These are phyloP conservation scores for Kondoa malvinella DNA, from an alignment of 768 basidiomycete genomes.

Conservation along the genomic window DNA sequence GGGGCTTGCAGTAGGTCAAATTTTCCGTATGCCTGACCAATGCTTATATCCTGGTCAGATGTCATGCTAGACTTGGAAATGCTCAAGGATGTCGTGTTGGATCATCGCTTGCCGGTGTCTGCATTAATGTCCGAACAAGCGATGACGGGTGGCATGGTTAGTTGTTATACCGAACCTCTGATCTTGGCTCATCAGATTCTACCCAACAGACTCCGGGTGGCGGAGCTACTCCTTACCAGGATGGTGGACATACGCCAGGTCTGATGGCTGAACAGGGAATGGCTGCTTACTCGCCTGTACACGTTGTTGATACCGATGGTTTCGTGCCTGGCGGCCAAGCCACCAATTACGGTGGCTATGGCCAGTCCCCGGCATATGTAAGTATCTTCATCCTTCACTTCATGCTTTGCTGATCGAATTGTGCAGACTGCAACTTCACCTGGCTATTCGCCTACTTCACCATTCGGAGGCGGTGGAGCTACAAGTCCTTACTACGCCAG, in stretches of 20 bases:
- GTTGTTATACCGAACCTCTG: background rate
- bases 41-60: slow-evolving; percentile 43
- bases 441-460: slow-evolving; percentile 29
- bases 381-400: slow-evolving; percentile 14
- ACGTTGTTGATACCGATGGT: slow-evolving; percentile 62
- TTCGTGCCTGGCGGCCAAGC: slow-evolving; percentile 12
- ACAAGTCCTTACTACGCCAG: slow-evolving; percentile 47
- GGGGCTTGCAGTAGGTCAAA: slow-evolving; percentile 35
- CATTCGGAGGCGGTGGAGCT: slow-evolving; percentile 14
- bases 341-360: slow-evolving; percentile 21
- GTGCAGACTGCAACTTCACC: slow-evolving; percentile 71
- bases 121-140: slow-evolving; percentile 49
- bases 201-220: slow-evolving; percentile 39
- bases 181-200: background rate
- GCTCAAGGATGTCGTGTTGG: slow-evolving; percentile 95
- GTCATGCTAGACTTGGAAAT: slow-evolving; percentile 92
- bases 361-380: background rate
- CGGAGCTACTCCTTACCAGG: slow-evolving; percentile 74
- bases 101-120: slow-evolving; percentile 74
- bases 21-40: slow-evolving; percentile 30
- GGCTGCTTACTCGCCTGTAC: slow-evolving; percentile 86
- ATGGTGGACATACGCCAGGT: slow-evolving; percentile 63
- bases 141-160: slow-evolving; percentile 29
- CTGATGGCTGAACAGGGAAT: slow-evolving; percentile 64
- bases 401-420: background rate